phyloP scores from a whole-genome alignment of 306 rosid species.

The Ormosia emarginata region DNA sequence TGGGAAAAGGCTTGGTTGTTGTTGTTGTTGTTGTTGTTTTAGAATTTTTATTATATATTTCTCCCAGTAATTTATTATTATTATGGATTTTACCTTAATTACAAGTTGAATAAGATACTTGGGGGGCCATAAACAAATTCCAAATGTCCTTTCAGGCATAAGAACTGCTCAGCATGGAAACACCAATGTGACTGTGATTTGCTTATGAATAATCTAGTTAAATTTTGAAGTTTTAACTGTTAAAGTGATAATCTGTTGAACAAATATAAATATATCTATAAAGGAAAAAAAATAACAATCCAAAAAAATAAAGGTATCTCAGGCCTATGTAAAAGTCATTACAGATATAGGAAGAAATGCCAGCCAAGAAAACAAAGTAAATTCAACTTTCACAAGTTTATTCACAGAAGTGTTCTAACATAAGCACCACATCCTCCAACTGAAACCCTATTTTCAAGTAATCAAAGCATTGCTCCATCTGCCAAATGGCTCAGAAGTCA shows the following conservation, averaged over 20 bases:
- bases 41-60: neutral
- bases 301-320: neutral
- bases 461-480: neutral
- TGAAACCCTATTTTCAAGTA: neutral
- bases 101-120: slow-evolving; percentile 3
- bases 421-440: neutral
- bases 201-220: neutral
- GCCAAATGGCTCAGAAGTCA: neutral
- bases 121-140: neutral
- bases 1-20: too few species aligned
- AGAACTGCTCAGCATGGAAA: slow-evolving; percentile 1
- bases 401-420: neutral
- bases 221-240: neutral
- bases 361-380: neutral
- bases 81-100: neutral
- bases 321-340: neutral
- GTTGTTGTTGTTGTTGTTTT: too few species aligned
- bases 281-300: neutral
- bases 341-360: slow-evolving; percentile 3
- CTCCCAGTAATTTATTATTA: neutral
- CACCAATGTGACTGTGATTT: neutral
- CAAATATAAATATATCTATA: neutral
- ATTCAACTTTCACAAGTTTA: slow-evolving; percentile 3
- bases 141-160: slow-evolving; percentile 9
- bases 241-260: neutral